Evolutionary conservation across 352 stramenopile species (phyloP), one percentile per base, ranked within the genome.

Genomic region (Globisporangium cylindrosporum): DNA sequence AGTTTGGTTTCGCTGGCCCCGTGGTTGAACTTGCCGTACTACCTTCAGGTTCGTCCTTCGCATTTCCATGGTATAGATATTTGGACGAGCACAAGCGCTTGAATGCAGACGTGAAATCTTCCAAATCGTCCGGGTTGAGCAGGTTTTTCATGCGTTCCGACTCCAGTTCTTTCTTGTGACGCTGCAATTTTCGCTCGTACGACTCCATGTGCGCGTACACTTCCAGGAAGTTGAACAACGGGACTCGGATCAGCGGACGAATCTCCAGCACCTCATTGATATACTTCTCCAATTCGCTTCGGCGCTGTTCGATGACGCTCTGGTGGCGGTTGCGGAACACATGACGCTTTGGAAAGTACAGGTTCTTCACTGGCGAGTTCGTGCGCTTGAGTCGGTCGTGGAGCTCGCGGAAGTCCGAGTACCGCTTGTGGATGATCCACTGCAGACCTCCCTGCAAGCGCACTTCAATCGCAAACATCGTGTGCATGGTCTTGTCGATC

Each of bases 391-490:
- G 78, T 0, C 86, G 72, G 57, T 96, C 89, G 62, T 96, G 87
- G 8, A 96, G 87, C 58, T 95, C 87, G 62, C 87, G 73, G 69
- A 96, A 96, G 65, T 96, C 89, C 69, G 87, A 95, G 75, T 96
- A 96, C 4, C 89, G 87, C 66, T 96, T 96, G 72, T 91, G 81
- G 49, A 93, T 94, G 69, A 93, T 89, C 89, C 89, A 96, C 66
- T 92, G 83, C n/a, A 95, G 75, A 4, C 86, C 84, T 34, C 84
- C 85, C 51, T 91, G 83, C 24, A 96, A 78, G 22, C 74, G 80
- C 68, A 96, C 86, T 66, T 96, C 85, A 20, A 96, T 72, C 0
- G 84, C 78, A 67, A 96, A 96, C 34, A 94, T 70, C 5, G 86
- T 96, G 73, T 96, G 88, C 55, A 82, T 81, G 20, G 84, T 71